Base-by-base conservation (phyloP, 306 rosid species). In the Cercis canadensis region DNA sequence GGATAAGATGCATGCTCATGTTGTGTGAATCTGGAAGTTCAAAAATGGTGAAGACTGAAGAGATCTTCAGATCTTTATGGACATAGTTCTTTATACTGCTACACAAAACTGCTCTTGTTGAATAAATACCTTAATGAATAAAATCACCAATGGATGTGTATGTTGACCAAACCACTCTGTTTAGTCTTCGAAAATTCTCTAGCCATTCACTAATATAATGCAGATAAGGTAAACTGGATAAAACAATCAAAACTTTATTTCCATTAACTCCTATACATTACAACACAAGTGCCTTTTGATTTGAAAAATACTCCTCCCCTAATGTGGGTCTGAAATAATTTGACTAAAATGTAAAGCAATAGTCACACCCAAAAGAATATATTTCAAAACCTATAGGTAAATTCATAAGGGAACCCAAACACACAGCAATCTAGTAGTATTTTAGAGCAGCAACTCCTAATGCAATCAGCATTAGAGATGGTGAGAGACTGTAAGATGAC, bases 381-480 rank as follows among this genome's bases (percentile, higher is more conserved):
- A 24, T 24, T 24, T 24, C 29, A 24, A 24, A 24, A 24, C 29
- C 29, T 24, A 24, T 24, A 24, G 8, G 70, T 6, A 31, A 34
- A 40, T 19, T 56, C 18, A 39, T 46, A 47, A n/a, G 7, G 21
- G 11, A 34, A 59, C 41, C 36, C 31, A 57, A 72, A 18, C 50
- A 55, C 33, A 19, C 53, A 68, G 11, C 13, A 75, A 21, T 52
- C 77, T 86, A 85, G 60, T 65, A 80, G 65, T 74, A 57, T 41
- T 79, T 85, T 69, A 92, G 51, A 69, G 71, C 49, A 12, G 73
- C 61, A 58, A 70, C 36, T 34, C 80, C 89, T 0, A 83, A 45
- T 8, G 82, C 81, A 39, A 85, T 40, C 8, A 89, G 69, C 40
- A 89, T 60, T 76, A 83, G 21, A 55, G 71, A 64, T 40, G 88